Base-by-base conservation (phyloP, 768 basidiomycete genomes). In the Phlegmacium glaucopus region DNA sequence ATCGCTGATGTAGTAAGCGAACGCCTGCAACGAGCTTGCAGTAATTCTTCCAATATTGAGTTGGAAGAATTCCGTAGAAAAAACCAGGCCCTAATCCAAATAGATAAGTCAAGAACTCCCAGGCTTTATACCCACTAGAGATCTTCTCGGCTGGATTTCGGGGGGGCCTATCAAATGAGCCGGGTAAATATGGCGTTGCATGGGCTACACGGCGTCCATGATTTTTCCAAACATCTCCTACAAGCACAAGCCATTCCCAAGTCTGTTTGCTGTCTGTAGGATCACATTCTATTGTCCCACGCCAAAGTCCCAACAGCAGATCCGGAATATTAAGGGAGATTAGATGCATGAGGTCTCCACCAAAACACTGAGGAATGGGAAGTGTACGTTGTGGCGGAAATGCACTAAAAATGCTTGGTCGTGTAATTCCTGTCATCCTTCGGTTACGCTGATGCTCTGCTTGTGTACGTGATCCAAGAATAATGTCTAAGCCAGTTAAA, bases 331-430 rank as follows among this genome's bases (percentile, higher is more conserved):
- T 65, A 40, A 72, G 49, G 4, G 49, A 48, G 4, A 59, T 15
- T 0, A 71, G 57, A 49, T 76, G 72, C 74, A 79, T 79, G 0
- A 65, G n/a, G 47, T 79, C 74, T 1, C 64, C 58, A 0, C 59
- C 49, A 53, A 75, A 76, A 18, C 60, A 62, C 0, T 39, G 25
- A 0, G 73, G 74, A 4, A 73, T 43, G 0, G 58, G 56, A 8
- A 74, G 60, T 0, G 44, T 60, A 3, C 22, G 41, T 0, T 35
- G 17, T 0, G 40, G 39, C 0, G 38, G n/a, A 8, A 78, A 54
- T 1, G 69, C 70, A 12, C 56, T 55, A 16, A 77, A 63, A 9
- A 78, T 58, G 1, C 55, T 66, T 0, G 69, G 67, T 30, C 68
- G 62, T 3, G 44, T 45, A 13, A 78, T 64, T 0, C 74, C 70